Conservation (phyloP, 2,329 filamentous ascomycete genomes). For the Neonectria punicea region DNA sequence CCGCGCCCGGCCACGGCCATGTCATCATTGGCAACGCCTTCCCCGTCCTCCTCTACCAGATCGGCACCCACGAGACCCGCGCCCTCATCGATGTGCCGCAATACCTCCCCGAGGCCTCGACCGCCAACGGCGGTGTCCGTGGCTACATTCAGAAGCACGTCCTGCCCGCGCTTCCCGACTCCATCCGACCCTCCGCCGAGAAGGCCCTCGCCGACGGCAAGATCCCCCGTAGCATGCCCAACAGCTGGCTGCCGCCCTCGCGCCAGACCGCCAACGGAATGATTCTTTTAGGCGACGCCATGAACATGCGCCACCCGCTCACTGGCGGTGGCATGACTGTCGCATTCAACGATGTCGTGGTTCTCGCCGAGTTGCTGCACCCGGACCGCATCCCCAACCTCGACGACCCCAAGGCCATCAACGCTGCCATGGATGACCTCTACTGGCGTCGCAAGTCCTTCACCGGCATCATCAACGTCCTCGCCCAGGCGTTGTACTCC, state of each 20-base stretch:
- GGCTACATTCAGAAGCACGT: slow-evolving; percentile 84
- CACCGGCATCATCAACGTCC: slow-evolving; percentile 92
- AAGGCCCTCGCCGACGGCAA: slow-evolving; percentile 81
- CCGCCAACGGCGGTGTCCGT: slow-evolving; percentile 83
- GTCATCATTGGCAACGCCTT: slow-evolving; percentile 82
- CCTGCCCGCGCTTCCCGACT: slow-evolving; percentile 78
- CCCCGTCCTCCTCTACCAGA: slow-evolving; percentile 94
- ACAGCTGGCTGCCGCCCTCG: slow-evolving; percentile 87
- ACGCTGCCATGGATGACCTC: slow-evolving; percentile 76
- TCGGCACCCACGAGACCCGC: slow-evolving; percentile 92
- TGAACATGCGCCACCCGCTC: slow-evolving; percentile 99
- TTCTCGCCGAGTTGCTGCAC: slow-evolving; percentile 78
- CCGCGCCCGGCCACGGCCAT: slow-evolving; percentile 80
- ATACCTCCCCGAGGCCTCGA: slow-evolving; percentile 76
- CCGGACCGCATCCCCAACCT: slow-evolving; percentile 76
- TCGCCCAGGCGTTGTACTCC: slow-evolving; percentile 92
- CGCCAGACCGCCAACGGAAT: slow-evolving; percentile 69
- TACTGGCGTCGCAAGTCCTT: slow-evolving; percentile 89
- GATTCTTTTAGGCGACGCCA: slow-evolving; percentile 88
- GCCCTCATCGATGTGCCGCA: slow-evolving; percentile 89
- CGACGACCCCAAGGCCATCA: slow-evolving; percentile 72
- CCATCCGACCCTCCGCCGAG: slow-evolving; percentile 77
- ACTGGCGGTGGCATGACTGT: slow-evolving; percentile 99
- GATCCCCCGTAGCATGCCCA: slow-evolving; percentile 89
- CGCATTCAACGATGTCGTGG: slow-evolving; percentile 89